A percentile compares a stretch with the other conserved stretches of the same genome.
phyloP scores from a whole-genome alignment of 139 green algal species.

The Micractinium conductrix region DNA sequence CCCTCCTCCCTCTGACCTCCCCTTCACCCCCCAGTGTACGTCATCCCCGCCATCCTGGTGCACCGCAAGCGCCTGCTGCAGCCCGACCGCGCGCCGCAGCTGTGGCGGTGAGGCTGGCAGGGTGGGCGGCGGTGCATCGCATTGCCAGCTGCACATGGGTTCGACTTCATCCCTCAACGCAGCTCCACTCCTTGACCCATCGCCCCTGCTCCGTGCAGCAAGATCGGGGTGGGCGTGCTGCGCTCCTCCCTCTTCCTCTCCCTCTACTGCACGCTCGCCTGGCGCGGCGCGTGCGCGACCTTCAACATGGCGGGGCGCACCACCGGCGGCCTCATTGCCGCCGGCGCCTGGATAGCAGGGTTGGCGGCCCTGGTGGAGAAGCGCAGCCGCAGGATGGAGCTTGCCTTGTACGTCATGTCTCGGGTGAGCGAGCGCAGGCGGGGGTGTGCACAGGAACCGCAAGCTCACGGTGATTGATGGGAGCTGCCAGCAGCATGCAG shows the following conservation, averaged over 20 bases:
- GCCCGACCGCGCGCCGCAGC: constrained; percentile 32
- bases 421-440: no score
- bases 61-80: constrained; percentile 79
- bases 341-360: constrained; percentile 63
- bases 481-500: no score
- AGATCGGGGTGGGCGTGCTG: constrained; percentile 63
- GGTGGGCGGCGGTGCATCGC: background rate
- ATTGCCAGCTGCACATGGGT: background rate
- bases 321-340: constrained; percentile 59
- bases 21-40: constrained; percentile 68
- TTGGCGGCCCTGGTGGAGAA: constrained; percentile 90
- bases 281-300: constrained; percentile 64
- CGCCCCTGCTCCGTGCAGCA: background rate
- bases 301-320: constrained; percentile 46
- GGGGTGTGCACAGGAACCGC: no score
- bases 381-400: constrained; percentile 93
- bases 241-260: constrained; percentile 88
- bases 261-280: constrained; percentile 83
- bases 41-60: constrained; percentile 84
- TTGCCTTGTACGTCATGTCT: constrained; percentile 88
- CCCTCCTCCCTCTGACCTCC: constrained; percentile 41
- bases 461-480: no score
- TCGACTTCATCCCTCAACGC: background rate
- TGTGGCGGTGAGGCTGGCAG: constrained; percentile 68
- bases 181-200: background rate